Conservation (phyloP, 164 flowering plant species). For the Vitis labrusca region DNA sequence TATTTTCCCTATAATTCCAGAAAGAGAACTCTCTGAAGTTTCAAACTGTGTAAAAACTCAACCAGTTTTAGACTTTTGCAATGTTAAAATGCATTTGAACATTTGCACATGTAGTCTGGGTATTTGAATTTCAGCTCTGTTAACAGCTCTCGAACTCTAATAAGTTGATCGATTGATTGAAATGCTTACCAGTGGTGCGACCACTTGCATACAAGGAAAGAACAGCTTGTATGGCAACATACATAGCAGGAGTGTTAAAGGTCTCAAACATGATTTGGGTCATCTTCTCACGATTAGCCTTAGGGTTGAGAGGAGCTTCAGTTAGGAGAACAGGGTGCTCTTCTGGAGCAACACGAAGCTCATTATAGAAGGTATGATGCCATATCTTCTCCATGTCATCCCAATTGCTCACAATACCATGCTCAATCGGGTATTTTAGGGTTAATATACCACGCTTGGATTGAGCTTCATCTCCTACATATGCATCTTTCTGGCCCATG, state of each 20-base stretch:
- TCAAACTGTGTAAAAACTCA: too few relatives aligned
- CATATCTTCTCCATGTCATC: constrained; percentile 89
- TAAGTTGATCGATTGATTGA: neutral
- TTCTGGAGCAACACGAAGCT: constrained; percentile 83
- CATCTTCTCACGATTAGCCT: constrained; percentile 82
- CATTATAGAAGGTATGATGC: constrained; percentile 79
- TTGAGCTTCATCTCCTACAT: constrained; percentile 79
- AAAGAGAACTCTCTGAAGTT: too few relatives aligned
- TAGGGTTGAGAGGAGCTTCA: constrained; percentile 82
- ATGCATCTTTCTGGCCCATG: constrained; percentile 82
- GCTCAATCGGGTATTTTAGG: constrained; percentile 74
- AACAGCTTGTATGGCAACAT: constrained; percentile 78
- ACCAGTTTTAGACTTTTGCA: too few relatives aligned
- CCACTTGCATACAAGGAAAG: constrained; percentile 78
- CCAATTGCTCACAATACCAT: constrained; percentile 82
- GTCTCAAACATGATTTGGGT: constrained; percentile 82
- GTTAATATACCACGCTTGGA: constrained; percentile 79
- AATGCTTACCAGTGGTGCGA: constrained; percentile 65
- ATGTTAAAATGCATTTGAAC: too few relatives aligned
- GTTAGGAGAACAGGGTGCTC: constrained; percentile 81
- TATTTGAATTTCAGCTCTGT: too few relatives aligned
- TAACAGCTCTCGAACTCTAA: neutral
- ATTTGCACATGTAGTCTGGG: too few relatives aligned
- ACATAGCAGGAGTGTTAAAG: constrained; percentile 75
- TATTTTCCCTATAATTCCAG: too few relatives aligned